Base-by-base conservation (phyloP, 805 yeast species). In the Lachancea lanzarotensis region DNA sequence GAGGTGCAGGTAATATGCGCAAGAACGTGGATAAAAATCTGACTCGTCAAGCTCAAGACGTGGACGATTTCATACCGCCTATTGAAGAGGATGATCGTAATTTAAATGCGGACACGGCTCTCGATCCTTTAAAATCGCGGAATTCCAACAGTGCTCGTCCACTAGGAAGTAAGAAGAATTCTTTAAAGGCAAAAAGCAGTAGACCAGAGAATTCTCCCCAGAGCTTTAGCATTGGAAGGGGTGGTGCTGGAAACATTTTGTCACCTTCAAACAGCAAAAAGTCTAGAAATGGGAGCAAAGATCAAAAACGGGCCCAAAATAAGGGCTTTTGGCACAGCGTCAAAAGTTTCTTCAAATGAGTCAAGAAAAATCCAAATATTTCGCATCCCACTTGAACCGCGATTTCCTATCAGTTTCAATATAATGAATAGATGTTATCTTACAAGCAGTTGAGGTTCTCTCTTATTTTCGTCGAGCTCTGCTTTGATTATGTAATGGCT, bases 1-100 rank as follows among this genome's bases (percentile, higher is more conserved):
- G 91, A 6, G 91, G 91, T 6, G 80, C 76, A 40, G 91, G 91
- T 4, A 83, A 83, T 55, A 83, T 83, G 85, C 66, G 79, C 45
- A 72, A 69, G 49, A 83, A 82, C 60, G 71, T 71, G 30, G 79
- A 82, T 58, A 76, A 82, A 1, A 70, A 72, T 40, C 54, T 76
- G 40, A 73, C 86, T 4, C 69, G 89, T 48, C 73, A 70, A 52
- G 73, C 84, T 11, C 89, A 82, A 60, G 89, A 79, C 54, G 86
- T 80, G 5, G 86, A 80, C 35, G 33, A 19, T 8, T 25, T 16
- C 16, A 65, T 62, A 2, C 66, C 56, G 7, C 69, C 65, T 32
- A 46, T 45, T 3, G 53, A 50, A 2, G 50, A 45, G n/a, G 47
- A 46, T 3, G 36, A 35, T 16, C 17, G 27, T 38, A 38, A 8